Evolutionary conservation across 305 asterid species (phyloP).

Genomic region (Vinca major): DNA sequence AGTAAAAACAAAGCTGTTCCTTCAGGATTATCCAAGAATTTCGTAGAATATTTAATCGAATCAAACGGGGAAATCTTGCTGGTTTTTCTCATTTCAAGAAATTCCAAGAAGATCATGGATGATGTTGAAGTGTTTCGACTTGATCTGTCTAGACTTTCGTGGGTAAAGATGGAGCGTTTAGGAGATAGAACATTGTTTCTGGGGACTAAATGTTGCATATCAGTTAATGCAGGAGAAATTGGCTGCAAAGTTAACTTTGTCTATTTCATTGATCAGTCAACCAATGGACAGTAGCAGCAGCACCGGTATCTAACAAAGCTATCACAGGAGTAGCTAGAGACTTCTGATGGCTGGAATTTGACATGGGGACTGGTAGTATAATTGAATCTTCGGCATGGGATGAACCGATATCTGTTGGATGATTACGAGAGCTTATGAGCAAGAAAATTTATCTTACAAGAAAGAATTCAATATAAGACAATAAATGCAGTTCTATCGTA

Average conservation of each 20-base stretch:
- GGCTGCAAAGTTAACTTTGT: constrained; percentile 32
- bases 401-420: not conserved
- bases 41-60: constrained; percentile 31
- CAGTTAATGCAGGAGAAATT: constrained; percentile 25
- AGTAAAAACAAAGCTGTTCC: constrained; percentile 34
- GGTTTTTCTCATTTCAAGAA: constrained; percentile 31
- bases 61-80: constrained; percentile 37
- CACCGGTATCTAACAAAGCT: too few species aligned
- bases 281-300: too few species aligned
- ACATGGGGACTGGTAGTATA: constrained; percentile 20
- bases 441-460: not conserved
- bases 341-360: constrained; percentile 36
- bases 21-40: constrained; percentile 19
- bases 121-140: constrained; percentile 37
- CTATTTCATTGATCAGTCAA: constrained; percentile 24
- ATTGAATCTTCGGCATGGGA: constrained; percentile 15
- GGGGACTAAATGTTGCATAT: constrained; percentile 28
- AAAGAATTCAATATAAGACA: too few species aligned
- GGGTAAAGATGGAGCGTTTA: constrained; percentile 26
- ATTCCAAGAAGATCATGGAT: constrained; percentile 24
- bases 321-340: too few species aligned
- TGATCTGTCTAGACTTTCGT: constrained; percentile 20
- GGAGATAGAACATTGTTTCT: constrained; percentile 33
- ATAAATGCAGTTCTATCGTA: too few species aligned
- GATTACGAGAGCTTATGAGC: not conserved